Evolutionary conservation across 441 rosid species (phyloP), one percentile per base, ranked within the genome.

Genomic region (Syzygium syzygioides): DNA sequence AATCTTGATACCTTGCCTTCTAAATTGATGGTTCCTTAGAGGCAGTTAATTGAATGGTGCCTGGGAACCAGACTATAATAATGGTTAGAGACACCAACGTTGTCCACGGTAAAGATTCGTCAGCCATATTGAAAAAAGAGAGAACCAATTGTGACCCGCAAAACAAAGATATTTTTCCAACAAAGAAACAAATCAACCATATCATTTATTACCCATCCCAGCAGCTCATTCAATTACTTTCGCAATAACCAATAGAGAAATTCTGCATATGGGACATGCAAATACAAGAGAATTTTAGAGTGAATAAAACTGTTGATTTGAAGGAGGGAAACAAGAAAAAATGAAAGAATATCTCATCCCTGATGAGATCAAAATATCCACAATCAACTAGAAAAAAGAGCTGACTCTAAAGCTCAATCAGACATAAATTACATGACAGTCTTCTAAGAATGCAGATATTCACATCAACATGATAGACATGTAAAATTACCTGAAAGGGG

Each of bases 401-500:
- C 50, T 30, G 50, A 71, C 52, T 84, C 68, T 64, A 54, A 66
- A 86, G 83, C 85, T 34, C 57, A n/a, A 86, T 55, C 64, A 48
- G 87, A 85, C 28, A 20, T 41, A 23, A 83, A 86, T 26, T 53
- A 76, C 83, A 45, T 18, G 14, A 45, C 52, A 76, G 83, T 23
- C 83, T 41, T 37, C 83, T 76, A 23, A 85, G 66, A 83, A 83
- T 55, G 59, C 87, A 34, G 59, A 85, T 30, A 59, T 32, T 85
- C 59, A 85, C 41, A 55, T 23, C 64, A 23, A 85, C 48, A 19
- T 41, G 60, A 85, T 50, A n/a, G 34, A 59, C 50, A 64, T 41
- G 66, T 32, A 8, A 79, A 30, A 54, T 62, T 91, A 97, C 99
- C 99, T 96, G 94, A 93, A 95, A 89, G 90, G 88, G 89, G 92